Conservation (phyloP, 2,329 filamentous ascomycete species). For the Colletotrichum ledebouriae region DNA sequence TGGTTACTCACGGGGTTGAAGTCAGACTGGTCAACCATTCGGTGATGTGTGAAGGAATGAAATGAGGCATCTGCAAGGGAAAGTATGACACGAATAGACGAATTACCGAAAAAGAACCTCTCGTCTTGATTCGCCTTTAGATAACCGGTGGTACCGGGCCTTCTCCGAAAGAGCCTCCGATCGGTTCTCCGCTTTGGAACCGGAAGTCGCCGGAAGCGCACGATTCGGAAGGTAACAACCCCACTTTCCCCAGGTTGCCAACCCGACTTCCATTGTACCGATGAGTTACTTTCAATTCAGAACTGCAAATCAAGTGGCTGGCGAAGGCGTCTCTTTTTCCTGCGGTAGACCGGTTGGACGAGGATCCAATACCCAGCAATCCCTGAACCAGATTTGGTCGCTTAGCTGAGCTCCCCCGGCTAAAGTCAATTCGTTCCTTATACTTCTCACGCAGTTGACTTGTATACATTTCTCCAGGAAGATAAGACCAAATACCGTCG, state of each 20-base stretch:
- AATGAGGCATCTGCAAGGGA: too few relatives aligned
- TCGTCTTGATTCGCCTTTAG: not conserved
- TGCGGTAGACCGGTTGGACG: too few relatives aligned
- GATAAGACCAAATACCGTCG: not conserved
- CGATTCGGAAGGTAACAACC: too few relatives aligned
- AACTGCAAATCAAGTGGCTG: too few relatives aligned
- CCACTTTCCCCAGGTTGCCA: slow-evolving; percentile 2
- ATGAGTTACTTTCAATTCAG: not conserved
- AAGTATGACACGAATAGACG: too few relatives aligned
- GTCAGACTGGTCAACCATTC: too few relatives aligned
- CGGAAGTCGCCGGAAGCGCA: slow-evolving; percentile 8
- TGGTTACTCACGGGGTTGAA: too few relatives aligned
- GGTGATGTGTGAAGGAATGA: too few relatives aligned
- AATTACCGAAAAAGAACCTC: too few relatives aligned
- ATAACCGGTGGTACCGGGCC: slow-evolving; percentile 9
- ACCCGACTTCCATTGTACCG: slow-evolving; percentile 12
- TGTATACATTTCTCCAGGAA: not conserved
- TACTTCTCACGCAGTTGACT: not conserved
- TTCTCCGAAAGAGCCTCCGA: not conserved
- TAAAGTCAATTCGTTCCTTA: slow-evolving; percentile 5
- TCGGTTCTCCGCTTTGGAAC: slow-evolving; percentile 9
- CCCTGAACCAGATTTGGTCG: too few relatives aligned
- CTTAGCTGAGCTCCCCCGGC: not conserved
- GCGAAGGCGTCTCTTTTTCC: too few relatives aligned
- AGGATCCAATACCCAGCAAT: too few relatives aligned